Percentiles rank a stretch among this genome's conserved stretches.
Conservation (phyloP, 768 basidiomycete genomes). For the Stropharia rugosoannulata region DNA sequence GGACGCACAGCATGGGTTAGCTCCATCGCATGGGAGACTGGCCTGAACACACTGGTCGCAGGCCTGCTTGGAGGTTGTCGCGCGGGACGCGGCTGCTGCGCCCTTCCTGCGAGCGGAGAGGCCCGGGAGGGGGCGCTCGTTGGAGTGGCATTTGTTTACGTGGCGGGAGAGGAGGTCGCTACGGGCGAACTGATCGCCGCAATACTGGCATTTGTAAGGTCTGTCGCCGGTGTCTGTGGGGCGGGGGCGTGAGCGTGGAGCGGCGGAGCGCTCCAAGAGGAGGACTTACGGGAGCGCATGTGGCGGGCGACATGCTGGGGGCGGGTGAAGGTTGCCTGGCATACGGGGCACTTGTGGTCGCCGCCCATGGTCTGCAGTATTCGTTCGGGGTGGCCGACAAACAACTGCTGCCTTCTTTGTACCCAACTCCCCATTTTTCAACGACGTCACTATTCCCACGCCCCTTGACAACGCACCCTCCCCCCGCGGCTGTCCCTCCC, state of each 20-base stretch:
- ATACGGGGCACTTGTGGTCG: conserved; percentile 86
- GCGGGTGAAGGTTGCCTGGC: conserved; percentile 83
- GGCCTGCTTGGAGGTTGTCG: conserved; percentile 78
- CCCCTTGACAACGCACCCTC: conserved; percentile 15
- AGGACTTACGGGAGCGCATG: conserved; percentile 83
- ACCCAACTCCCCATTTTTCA: conserved; percentile 1
- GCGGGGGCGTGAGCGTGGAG: conserved; percentile 16
- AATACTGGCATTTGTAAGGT: conserved; percentile 85
- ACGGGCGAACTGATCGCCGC: conserved; percentile 88
- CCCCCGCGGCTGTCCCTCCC: background rate
- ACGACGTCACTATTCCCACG: conserved; percentile 19
- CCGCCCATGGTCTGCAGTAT: conserved; percentile 55
- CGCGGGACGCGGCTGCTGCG: conserved; percentile 62
- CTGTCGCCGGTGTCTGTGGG: conserved; percentile 81
- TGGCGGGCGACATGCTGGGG: conserved; percentile 89
- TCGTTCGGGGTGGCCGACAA: too few species aligned
- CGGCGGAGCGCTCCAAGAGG: conserved; percentile 17
- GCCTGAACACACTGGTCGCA: conserved; percentile 84
- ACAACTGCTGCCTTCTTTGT: conserved; percentile 13
- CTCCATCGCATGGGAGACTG: conserved; percentile 75
- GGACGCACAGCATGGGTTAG: conserved; percentile 72
- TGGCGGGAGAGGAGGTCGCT: conserved; percentile 87
- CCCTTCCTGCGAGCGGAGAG: conserved; percentile 61
- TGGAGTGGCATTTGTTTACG: conserved; percentile 85
- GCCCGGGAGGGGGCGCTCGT: conserved; percentile 55